phyloP scores from a whole-genome alignment of 495 filamentous ascomycete genomes.

The Lichenothelia convexa region DNA sequence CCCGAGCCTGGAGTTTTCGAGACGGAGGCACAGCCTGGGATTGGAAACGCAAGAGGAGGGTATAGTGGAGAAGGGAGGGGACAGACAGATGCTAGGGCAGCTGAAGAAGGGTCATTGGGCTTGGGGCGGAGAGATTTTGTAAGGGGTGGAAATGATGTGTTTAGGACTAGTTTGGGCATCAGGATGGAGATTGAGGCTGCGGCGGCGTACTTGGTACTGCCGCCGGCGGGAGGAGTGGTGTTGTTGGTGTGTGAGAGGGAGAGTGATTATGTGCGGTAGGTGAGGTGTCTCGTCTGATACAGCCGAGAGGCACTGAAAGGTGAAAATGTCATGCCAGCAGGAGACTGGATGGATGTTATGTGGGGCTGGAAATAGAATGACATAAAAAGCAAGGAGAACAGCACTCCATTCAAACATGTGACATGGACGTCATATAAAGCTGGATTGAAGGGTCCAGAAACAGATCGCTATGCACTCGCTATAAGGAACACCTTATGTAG shows the following conservation, averaged over 20 bases:
- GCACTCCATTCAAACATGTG: neutral
- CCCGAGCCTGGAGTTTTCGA: slow-evolving; percentile 18
- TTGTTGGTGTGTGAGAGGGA: slow-evolving; percentile 76
- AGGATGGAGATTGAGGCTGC: slow-evolving; percentile 67
- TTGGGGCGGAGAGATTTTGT: slow-evolving; percentile 10
- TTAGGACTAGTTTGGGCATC: slow-evolving; percentile 53
- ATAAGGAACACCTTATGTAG: too few relatives aligned
- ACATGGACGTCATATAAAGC: too few relatives aligned
- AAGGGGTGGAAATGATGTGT: slow-evolving; percentile 28
- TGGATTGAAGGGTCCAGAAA: too few relatives aligned
- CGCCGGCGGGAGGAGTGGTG: slow-evolving; percentile 72
- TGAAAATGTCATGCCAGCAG: neutral
- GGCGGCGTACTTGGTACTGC: slow-evolving; percentile 72
- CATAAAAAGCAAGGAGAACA: neutral
- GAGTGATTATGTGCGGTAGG: slow-evolving; percentile 85
- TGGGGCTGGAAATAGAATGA: neutral
- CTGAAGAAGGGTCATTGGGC: slow-evolving; percentile 9
- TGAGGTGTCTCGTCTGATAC: neutral
- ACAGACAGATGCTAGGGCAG: neutral
- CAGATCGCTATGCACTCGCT: too few relatives aligned
- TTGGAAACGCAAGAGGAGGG: slow-evolving; percentile 1
- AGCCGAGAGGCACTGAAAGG: neutral
- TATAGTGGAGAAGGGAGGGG: slow-evolving; percentile 9
- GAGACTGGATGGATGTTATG: neutral
- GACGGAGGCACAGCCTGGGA: slow-evolving; percentile 6